These are phyloP conservation scores for Sugiyamaella floridensis DNA, from an alignment of 805 yeast genomes.

Conservation along the genomic window DNA sequence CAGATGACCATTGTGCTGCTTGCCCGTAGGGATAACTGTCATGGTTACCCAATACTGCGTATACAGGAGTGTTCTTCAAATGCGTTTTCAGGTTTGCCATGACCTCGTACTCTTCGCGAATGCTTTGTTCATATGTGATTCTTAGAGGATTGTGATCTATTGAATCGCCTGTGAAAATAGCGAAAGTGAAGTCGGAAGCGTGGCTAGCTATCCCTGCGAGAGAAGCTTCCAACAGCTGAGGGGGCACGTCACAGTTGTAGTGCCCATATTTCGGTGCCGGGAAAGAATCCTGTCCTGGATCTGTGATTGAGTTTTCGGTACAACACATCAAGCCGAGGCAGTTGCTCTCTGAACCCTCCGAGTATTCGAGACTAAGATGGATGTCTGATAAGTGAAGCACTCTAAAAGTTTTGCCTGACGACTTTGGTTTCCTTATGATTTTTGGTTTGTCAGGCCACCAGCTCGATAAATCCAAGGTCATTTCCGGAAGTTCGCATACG, in stretches of 20 bases:
- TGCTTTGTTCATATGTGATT: slow-evolving; percentile 43
- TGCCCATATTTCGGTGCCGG: slow-evolving; percentile 54
- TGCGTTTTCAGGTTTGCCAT: slow-evolving; percentile 43
- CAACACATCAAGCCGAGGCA: slow-evolving; percentile 47
- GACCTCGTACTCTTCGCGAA: slow-evolving; percentile 56
- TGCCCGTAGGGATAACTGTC: slow-evolving; percentile 70
- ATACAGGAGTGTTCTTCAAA: slow-evolving; percentile 49
- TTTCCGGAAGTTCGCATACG: slow-evolving; percentile 47
- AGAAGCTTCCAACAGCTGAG: slow-evolving; percentile 51
- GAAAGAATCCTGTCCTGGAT: slow-evolving; percentile 24
- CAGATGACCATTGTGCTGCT: slow-evolving; percentile 61
- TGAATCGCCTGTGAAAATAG: slow-evolving; percentile 66
- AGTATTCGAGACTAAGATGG: slow-evolving; percentile 48
- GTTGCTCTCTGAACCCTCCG: slow-evolving; percentile 39
- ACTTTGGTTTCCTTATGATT: slow-evolving; percentile 16
- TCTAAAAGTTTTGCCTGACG: slow-evolving; percentile 39
- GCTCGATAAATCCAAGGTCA: slow-evolving; percentile 42
- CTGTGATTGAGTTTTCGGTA: slow-evolving; percentile 36
- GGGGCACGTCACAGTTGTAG: slow-evolving; percentile 65
- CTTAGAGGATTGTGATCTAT: slow-evolving; percentile 58
- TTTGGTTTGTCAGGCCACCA: slow-evolving; percentile 42
- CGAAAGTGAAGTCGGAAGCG: slow-evolving; percentile 41
- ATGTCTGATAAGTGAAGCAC: slow-evolving; percentile 63
- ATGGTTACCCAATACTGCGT: slow-evolving; percentile 61
- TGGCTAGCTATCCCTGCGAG: slow-evolving; percentile 42